These are phyloP conservation scores for Camelina neglecta DNA, from an alignment of 345 rosid species.

Conservation along the genomic window DNA sequence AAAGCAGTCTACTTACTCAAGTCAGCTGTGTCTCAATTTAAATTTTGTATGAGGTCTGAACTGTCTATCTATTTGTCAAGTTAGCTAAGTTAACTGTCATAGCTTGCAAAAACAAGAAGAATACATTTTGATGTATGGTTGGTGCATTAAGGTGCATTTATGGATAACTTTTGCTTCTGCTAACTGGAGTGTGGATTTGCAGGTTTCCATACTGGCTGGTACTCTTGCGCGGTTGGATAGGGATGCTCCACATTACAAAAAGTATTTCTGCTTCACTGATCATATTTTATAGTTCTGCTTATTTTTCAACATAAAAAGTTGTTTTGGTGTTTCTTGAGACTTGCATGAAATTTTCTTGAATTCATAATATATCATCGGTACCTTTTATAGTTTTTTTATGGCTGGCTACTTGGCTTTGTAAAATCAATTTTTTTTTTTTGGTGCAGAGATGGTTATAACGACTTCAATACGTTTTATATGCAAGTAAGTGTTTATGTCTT, in stretches of 20 bases:
- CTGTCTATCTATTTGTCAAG: not conserved
- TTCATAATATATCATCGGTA: slow-evolving; percentile 2
- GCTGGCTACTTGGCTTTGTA: not conserved
- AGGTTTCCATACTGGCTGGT: slow-evolving; percentile 97
- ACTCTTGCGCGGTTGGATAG: slow-evolving; percentile 97
- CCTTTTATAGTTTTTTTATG: slow-evolving; percentile 4
- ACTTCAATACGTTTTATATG: slow-evolving; percentile 97
- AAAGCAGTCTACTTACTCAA: slow-evolving; percentile 1
- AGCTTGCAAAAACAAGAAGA: not conserved
- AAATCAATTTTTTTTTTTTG: slow-evolving; percentile 40
- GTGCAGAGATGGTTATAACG: slow-evolving; percentile 98
- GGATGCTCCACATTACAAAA: slow-evolving; percentile 89
- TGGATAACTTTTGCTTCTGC: slow-evolving; percentile 10
- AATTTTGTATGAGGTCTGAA: not conserved
- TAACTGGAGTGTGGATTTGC: slow-evolving; percentile 46
- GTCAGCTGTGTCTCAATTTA: slow-evolving; percentile 2
- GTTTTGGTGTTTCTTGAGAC: slow-evolving; percentile 9
- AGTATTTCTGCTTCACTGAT: slow-evolving; percentile 51
- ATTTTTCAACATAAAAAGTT: slow-evolving; percentile 21
- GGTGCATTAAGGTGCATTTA: slow-evolving; percentile 2
- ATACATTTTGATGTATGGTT: not conserved
- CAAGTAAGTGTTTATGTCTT: slow-evolving; percentile 65
- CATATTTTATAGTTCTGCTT: slow-evolving; percentile 26
- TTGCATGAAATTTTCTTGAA: slow-evolving; percentile 5
- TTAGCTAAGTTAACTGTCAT: slow-evolving; percentile 10